Evolutionary conservation across 768 basidiomycete species (phyloP).

Genomic region (Pleurotus sapidus): DNA sequence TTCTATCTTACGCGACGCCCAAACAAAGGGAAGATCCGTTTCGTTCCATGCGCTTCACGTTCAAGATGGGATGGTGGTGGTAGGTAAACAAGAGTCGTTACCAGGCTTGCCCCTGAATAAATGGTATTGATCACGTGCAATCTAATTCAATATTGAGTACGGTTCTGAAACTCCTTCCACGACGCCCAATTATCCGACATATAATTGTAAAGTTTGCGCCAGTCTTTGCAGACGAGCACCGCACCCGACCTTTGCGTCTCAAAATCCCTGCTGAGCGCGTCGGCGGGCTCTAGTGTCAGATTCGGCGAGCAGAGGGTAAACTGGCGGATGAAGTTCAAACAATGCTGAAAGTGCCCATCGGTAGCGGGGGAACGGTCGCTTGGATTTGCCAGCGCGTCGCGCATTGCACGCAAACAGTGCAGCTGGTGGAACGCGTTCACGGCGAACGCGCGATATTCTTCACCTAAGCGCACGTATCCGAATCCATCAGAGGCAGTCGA

Average conservation of each 20-base stretch:
- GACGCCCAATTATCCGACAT: constrained; percentile 22
- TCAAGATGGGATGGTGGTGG: no score
- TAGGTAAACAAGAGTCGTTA: no score
- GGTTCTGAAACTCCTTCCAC: constrained; percentile 8
- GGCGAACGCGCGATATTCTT: constrained; percentile 23
- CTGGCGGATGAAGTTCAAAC: constrained; percentile 19
- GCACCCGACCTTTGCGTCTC: constrained; percentile 13
- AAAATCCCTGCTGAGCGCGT: constrained; percentile 14
- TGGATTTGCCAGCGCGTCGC: constrained; percentile 7
- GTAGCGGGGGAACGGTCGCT: neutral
- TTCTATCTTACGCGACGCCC: no score
- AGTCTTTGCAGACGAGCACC: constrained; percentile 23
- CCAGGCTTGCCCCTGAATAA: no score
- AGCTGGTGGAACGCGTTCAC: constrained; percentile 30
- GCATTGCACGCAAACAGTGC: constrained; percentile 27
- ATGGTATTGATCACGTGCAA: no score
- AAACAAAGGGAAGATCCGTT: no score
- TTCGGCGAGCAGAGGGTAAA: constrained; percentile 17
- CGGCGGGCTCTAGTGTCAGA: constrained; percentile 16
- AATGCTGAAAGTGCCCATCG: constrained; percentile 16
- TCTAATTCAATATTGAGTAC: neutral
- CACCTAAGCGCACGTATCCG: constrained; percentile 27
- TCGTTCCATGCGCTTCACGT: no score
- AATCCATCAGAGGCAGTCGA: constrained; percentile 22
- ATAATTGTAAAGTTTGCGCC: constrained; percentile 17